Conservation (phyloP, 2,329 filamentous ascomycete genomes). For the Raffaelea albimanens region DNA sequence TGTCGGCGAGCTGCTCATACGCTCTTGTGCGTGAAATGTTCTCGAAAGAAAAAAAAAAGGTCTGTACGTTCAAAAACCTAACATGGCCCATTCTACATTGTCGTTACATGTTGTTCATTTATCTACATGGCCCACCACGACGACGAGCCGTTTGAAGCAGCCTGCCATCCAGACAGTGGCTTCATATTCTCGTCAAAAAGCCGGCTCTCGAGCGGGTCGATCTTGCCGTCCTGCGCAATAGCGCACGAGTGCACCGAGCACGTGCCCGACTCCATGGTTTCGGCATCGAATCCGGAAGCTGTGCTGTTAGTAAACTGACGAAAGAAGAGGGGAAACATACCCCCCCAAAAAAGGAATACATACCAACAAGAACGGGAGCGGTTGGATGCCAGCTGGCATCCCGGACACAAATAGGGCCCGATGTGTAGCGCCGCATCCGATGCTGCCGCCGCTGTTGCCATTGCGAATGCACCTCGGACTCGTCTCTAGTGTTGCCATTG, state of each 20-base stretch:
- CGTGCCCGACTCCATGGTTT: conserved; percentile 55
- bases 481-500: too few species aligned
- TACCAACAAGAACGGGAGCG: conserved; percentile 65
- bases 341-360: conserved; percentile 19
- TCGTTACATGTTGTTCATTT: too few species aligned
- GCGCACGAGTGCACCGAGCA: conserved; percentile 76
- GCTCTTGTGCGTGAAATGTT: too few species aligned
- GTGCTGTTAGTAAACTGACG: not conserved
- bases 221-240: conserved; percentile 56
- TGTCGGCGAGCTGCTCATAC: too few species aligned
- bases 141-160: not conserved
- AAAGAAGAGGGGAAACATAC: not conserved
- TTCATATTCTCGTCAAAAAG: conserved; percentile 52
- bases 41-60: too few species aligned
- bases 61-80: too few species aligned
- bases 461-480: too few species aligned
- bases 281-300: conserved; percentile 80
- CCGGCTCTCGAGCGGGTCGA: conserved; percentile 45
- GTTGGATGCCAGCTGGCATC: conserved; percentile 89
- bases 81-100: too few species aligned
- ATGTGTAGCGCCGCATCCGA: not conserved
- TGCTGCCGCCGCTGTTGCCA: not conserved
- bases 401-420: conserved; percentile 58
- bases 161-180: conserved; percentile 15
- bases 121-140: not conserved